Percentiles rank a stretch among this genome's conserved stretches.
These are phyloP conservation scores for Botryotinia globosa DNA, from an alignment of 2,329 filamentous ascomycete species.

Conservation along the genomic window DNA sequence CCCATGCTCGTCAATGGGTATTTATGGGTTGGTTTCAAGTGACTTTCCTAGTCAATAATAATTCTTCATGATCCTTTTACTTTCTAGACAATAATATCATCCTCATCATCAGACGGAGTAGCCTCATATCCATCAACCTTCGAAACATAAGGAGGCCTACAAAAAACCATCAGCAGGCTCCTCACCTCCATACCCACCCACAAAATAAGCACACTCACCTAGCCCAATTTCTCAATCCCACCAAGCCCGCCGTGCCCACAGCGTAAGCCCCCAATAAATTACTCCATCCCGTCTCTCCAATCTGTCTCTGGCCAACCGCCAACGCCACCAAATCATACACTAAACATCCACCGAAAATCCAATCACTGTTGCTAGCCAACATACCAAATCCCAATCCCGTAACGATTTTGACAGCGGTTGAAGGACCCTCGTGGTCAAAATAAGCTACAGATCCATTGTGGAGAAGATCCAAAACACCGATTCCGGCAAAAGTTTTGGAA, in stretches of 20 bases:
- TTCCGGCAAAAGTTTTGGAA: conserved; percentile 58
- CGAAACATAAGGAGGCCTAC: conserved; percentile 30
- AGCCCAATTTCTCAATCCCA: conserved; percentile 50
- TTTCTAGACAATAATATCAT: not conserved
- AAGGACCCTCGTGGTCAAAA: conserved; percentile 49
- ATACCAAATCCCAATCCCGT: conserved; percentile 54
- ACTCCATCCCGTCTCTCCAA: conserved; percentile 47
- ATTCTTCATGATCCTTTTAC: not conserved
- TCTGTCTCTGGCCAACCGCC: conserved; percentile 50
- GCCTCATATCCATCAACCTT: conserved; percentile 26
- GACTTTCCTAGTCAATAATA: not conserved
- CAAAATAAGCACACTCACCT: conserved; percentile 44
- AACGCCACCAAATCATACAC: conserved; percentile 57
- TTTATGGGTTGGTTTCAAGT: not conserved
- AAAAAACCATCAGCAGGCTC: conserved; percentile 20
- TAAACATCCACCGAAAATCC: conserved; percentile 58
- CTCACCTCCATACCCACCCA: no score
- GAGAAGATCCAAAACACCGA: conserved; percentile 57
- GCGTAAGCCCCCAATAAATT: conserved; percentile 51
- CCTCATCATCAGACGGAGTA: conserved; percentile 25
- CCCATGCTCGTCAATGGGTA: not conserved
- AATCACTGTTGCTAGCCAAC: conserved; percentile 51
- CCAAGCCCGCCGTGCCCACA: conserved; percentile 38
- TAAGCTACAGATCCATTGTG: conserved; percentile 58
- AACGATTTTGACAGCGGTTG: conserved; percentile 47